A percentile compares a stretch with the other conserved stretches of the same genome.
phyloP scores from a whole-genome alignment of 805 yeast species.

The Candida quercuum region DNA sequence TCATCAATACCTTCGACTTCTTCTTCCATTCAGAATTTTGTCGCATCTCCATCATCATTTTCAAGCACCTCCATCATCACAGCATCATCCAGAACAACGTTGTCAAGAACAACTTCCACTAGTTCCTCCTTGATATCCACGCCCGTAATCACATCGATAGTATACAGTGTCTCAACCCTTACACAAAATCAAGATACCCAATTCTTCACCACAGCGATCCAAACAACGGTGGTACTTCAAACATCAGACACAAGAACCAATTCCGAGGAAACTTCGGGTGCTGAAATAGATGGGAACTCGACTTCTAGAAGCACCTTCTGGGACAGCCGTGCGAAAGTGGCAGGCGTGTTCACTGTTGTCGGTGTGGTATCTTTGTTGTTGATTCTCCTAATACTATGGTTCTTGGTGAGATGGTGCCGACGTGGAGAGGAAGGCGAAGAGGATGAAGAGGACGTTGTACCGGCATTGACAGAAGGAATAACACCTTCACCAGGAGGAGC shows the following conservation, averaged over 20 bases:
- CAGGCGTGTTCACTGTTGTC: conserved; percentile 79
- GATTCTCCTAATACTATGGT: conserved; percentile 37
- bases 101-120: conserved; percentile 3
- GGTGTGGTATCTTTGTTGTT: conserved; percentile 54
- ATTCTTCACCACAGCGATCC: conserved; percentile 6
- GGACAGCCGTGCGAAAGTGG: conserved; percentile 69
- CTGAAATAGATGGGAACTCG: conserved; percentile 1
- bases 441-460: conserved; percentile 8
- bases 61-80: conserved; percentile 3
- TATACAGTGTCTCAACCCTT: conserved; percentile 6
- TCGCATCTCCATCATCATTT: conserved; percentile 5
- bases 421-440: conserved; percentile 4
- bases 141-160: conserved; percentile 3
- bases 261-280: conserved; percentile 9
- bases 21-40: too few relatives aligned
- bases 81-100: conserved; percentile 5
- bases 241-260: conserved; percentile 16
- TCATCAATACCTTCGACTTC: conserved; percentile 7
- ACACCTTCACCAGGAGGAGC: background rate
- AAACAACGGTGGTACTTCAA: conserved; percentile 8
- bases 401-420: conserved; percentile 20
- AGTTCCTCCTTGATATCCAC: background rate
- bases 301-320: conserved; percentile 42
- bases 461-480: conserved; percentile 1
- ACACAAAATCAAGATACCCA: conserved; percentile 6